Evolutionary conservation across 805 yeast species (phyloP).

Genomic region (Metschnikowia lunata): DNA sequence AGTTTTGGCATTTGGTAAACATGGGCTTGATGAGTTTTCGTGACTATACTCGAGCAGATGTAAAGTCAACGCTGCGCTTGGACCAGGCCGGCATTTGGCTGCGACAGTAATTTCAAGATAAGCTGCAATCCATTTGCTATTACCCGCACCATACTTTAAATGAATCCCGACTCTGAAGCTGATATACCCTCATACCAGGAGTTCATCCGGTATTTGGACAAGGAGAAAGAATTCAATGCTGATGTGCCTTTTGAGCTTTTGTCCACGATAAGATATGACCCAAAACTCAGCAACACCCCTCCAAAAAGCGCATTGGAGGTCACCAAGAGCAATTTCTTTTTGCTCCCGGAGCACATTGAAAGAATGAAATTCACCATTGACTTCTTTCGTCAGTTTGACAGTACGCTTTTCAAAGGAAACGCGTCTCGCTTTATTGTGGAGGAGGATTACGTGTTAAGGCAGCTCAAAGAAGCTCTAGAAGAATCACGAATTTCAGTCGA

Average conservation of each 20-base stretch:
- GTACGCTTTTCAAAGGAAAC: slow-evolving; percentile 28
- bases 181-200: slow-evolving; percentile 3
- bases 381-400: slow-evolving; percentile 37
- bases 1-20: no score
- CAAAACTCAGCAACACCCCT: slow-evolving; percentile 35
- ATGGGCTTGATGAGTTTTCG: no score
- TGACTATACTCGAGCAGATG: no score
- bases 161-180: neutral
- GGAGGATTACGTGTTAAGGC: slow-evolving; percentile 35
- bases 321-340: slow-evolving; percentile 44
- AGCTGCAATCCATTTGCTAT: no score
- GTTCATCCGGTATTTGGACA: slow-evolving; percentile 5
- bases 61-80: no score
- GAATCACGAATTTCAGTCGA: slow-evolving; percentile 19
- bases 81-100: no score
- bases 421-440: slow-evolving; percentile 17
- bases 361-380: slow-evolving; percentile 52
- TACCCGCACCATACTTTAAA: no score
- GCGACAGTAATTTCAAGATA: no score
- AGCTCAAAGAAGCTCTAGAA: slow-evolving; percentile 26
- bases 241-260: slow-evolving; percentile 44
- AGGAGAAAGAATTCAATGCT: slow-evolving; percentile 3
- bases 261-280: slow-evolving; percentile 76
- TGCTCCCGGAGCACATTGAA: slow-evolving; percentile 59
- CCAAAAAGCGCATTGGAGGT: slow-evolving; percentile 26